Evolutionary conservation across 2,329 filamentous ascomycete genomes (phyloP).

Genomic region (Monilinia laxa): DNA sequence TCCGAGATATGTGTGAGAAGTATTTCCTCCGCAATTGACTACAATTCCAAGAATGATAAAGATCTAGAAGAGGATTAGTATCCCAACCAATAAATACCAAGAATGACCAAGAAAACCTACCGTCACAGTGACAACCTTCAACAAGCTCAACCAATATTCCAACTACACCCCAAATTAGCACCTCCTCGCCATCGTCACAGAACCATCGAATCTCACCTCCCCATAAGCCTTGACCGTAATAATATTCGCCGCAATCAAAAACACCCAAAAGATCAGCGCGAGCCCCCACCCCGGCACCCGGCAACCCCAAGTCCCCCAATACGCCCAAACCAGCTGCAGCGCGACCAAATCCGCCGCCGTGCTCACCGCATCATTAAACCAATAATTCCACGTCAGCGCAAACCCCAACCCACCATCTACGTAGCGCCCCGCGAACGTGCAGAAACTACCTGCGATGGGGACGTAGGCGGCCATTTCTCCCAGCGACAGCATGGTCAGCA

Average conservation of each 20-base stretch:
- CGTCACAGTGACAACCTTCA: slow-evolving; percentile 55
- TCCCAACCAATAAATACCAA: no score
- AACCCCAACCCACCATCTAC: slow-evolving; percentile 56
- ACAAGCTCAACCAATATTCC: slow-evolving; percentile 56
- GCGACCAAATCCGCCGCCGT: slow-evolving; percentile 61
- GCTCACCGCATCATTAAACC: slow-evolving; percentile 64
- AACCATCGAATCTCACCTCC: slow-evolving; percentile 43
- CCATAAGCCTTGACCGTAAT: slow-evolving; percentile 55
- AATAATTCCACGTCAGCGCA: slow-evolving; percentile 58
- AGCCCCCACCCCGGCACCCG: slow-evolving; percentile 63
- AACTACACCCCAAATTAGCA: slow-evolving; percentile 38
- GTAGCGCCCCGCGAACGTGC: slow-evolving; percentile 55
- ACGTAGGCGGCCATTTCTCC: slow-evolving; percentile 62
- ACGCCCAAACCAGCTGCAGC: slow-evolving; percentile 57
- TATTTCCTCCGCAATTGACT: slow-evolving; percentile 59
- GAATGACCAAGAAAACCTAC: slow-evolving; percentile 34
- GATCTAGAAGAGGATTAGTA: slow-evolving; percentile 42
- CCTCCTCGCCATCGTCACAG: not conserved
- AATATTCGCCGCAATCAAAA: slow-evolving; percentile 54
- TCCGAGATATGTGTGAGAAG: slow-evolving; percentile 54
- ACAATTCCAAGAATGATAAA: slow-evolving; percentile 64
- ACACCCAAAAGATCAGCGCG: slow-evolving; percentile 59
- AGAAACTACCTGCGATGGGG: slow-evolving; percentile 55
- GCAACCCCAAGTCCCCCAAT: slow-evolving; percentile 64
- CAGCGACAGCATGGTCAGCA: slow-evolving; percentile 57